A percentile compares a stretch with the other conserved stretches of the same genome.
These are phyloP conservation scores for Daldinia caldariorum DNA, from an alignment of 495 filamentous ascomycete species.

Conservation along the genomic window DNA sequence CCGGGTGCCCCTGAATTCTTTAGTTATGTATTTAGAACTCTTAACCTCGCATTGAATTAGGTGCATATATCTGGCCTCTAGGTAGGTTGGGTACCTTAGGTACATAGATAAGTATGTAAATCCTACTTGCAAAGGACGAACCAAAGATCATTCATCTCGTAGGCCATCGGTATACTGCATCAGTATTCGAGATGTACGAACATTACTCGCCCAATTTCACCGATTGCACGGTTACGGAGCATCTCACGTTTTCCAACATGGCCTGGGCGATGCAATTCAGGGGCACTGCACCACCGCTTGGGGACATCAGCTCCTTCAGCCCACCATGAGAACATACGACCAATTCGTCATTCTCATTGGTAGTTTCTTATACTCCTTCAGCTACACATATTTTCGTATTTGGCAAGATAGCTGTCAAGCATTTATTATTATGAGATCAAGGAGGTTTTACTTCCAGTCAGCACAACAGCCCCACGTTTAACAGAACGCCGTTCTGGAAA, in stretches of 20 bases:
- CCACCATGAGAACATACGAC: conserved; percentile 23
- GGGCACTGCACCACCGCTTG: conserved; percentile 27
- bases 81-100: no score
- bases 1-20: conserved; percentile 14
- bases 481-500: conserved; percentile 15
- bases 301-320: conserved; percentile 39
- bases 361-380: conserved; percentile 38
- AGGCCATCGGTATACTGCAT: conserved; percentile 23
- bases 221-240: conserved; percentile 8
- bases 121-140: conserved; percentile 21
- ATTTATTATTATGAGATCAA: conserved; percentile 23
- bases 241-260: conserved; percentile 27
- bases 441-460: conserved; percentile 18
- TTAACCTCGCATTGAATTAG: conserved; percentile 6
- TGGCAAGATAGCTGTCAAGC: conserved; percentile 18
- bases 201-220: conserved; percentile 4
- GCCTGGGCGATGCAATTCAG: conserved; percentile 28
- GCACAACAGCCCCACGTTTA: conserved; percentile 24
- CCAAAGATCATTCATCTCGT: conserved; percentile 20
- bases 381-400: conserved; percentile 33
- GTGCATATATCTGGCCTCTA: no score
- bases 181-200: conserved; percentile 18
- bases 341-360: conserved; percentile 38
- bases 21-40: conserved; percentile 10
- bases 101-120: conserved; percentile 1